phyloP scores from a whole-genome alignment of 768 basidiomycete genomes.

The Paxillus involutus region DNA sequence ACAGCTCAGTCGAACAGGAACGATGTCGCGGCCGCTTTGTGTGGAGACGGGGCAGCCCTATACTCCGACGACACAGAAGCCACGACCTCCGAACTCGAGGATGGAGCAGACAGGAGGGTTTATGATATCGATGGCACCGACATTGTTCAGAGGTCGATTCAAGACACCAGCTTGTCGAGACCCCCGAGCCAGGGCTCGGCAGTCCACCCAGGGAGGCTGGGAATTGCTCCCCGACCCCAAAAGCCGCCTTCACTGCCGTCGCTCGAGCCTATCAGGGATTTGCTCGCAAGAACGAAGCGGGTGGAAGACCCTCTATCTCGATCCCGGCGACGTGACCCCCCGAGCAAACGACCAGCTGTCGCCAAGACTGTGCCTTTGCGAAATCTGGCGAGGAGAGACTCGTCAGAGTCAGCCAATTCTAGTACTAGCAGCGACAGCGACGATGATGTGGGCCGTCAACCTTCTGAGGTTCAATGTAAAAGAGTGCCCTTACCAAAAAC shows the following conservation, averaged over 20 bases:
- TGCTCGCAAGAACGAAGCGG: conserved; percentile 8
- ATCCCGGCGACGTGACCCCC: not conserved
- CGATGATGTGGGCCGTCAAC: conserved; percentile 12
- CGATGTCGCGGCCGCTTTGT: not conserved
- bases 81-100: conserved; percentile 9
- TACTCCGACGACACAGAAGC: not conserved
- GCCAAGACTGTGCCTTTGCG: conserved; percentile 1
- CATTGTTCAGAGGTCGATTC: not conserved
- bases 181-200: not conserved
- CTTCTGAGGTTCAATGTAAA: conserved; percentile 23
- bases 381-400: conserved; percentile 5
- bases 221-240: conserved; percentile 2
- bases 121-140: not conserved
- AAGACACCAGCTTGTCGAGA: not conserved
- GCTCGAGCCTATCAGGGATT: conserved; percentile 13
- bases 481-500: conserved; percentile 34
- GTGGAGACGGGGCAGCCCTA: not conserved
- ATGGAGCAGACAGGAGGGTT: not conserved
- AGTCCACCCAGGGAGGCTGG: not conserved
- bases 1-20: not conserved
- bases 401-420: conserved; percentile 11
- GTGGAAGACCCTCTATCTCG: not conserved
- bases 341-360: not conserved
- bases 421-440: conserved; percentile 11
- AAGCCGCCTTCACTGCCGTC: conserved; percentile 3